These are phyloP conservation scores for Vanilla planifolia DNA, from an alignment of 106 monocot species.

Conservation along the genomic window DNA sequence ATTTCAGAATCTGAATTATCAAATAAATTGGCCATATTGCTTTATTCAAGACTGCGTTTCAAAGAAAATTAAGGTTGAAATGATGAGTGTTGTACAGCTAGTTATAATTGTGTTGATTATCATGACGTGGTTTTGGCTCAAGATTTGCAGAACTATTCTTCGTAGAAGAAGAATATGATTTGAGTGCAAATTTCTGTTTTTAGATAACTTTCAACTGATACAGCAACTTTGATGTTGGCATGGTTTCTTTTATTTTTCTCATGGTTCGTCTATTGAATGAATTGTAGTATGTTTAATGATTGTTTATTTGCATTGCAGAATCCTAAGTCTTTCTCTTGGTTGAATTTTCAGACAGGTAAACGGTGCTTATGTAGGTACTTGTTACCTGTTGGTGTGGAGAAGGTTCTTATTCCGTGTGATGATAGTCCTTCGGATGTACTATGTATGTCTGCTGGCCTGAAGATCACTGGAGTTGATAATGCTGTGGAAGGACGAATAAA, in stretches of 20 bases:
- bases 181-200: not conserved
- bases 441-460: conserved; percentile 23
- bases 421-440: conserved; percentile 13
- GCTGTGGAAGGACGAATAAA: conserved; percentile 76
- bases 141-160: too few species aligned
- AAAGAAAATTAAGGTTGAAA: too few species aligned
- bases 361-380: conserved; percentile 73
- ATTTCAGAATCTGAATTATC: too few species aligned
- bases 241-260: not conserved
- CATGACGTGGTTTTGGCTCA: too few species aligned
- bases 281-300: not conserved
- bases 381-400: conserved; percentile 43
- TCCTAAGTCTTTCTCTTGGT: not conserved
- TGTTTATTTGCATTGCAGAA: not conserved
- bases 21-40: too few species aligned
- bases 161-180: too few species aligned
- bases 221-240: not conserved
- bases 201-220: not conserved
- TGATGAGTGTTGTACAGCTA: too few species aligned
- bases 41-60: too few species aligned
- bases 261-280: not conserved
- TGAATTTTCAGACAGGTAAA: conserved; percentile 64
- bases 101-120: too few species aligned
- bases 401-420: conserved; percentile 10
- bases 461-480: conserved; percentile 63